A percentile compares a stretch with the other conserved stretches of the same genome.
phyloP scores from a whole-genome alignment of 75 land plant species.

The Chamaecyparis obtusa region DNA sequence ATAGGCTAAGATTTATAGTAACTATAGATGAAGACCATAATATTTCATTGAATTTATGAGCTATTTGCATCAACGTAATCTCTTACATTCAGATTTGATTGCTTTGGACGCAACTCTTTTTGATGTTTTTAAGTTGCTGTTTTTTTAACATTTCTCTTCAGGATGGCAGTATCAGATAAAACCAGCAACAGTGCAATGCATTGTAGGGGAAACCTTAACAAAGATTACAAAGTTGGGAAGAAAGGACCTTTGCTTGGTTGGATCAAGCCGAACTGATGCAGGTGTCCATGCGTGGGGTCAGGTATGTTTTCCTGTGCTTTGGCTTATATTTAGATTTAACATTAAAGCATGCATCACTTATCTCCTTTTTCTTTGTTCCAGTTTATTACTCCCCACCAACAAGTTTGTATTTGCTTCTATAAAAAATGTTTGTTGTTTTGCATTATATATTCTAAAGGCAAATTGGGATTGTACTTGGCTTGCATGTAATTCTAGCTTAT shows the following conservation, averaged over 20 bases:
- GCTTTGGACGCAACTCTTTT: neutral
- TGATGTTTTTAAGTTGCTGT: neutral
- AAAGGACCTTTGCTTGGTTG: conserved; percentile 59
- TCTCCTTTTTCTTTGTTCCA: neutral
- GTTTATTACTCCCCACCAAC: neutral
- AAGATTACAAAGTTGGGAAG: conserved; percentile 60
- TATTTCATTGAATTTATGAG: neutral
- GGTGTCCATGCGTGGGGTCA: conserved; percentile 99
- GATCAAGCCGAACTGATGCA: conserved; percentile 84
- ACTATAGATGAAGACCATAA: neutral
- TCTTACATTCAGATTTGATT: neutral
- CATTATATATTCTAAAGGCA: neutral
- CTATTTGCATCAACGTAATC: neutral
- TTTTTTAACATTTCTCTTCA: conserved; percentile 16
- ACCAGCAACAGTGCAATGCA: conserved; percentile 65
- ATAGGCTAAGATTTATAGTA: neutral
- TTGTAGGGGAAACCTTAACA: conserved; percentile 64
- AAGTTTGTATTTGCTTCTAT: neutral
- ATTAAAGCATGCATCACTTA: neutral
- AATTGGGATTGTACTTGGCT: neutral
- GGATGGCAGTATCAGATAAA: conserved; percentile 89
- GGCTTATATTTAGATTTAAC: neutral
- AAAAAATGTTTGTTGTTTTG: neutral
- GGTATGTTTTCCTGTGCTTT: conserved; percentile 35
- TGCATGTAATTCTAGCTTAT: neutral